Percentiles rank a stretch among this genome's conserved stretches.
Conservation (phyloP, 2,329 filamentous ascomycete genomes). For the Rhinocladiella mackenziei region DNA sequence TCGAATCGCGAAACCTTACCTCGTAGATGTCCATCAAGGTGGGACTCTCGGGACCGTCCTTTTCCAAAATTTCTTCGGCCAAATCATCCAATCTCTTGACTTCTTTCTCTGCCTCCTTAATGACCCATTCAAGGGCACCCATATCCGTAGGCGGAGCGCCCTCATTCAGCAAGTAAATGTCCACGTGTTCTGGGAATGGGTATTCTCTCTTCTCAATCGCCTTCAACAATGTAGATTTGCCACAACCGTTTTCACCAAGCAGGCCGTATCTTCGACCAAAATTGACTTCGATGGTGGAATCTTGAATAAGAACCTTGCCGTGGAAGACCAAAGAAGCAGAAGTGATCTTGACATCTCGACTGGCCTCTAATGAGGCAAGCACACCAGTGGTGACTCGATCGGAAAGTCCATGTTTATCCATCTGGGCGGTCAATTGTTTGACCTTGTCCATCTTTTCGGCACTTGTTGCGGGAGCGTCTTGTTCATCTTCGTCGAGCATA, state of each 20-base stretch:
- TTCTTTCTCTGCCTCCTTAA: slow-evolving; percentile 88
- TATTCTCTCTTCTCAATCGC: slow-evolving; percentile 90
- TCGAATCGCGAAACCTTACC: slow-evolving; percentile 52
- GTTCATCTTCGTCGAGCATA: slow-evolving; percentile 61
- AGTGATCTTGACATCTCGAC: slow-evolving; percentile 95
- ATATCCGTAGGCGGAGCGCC: slow-evolving; percentile 84
- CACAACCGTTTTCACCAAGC: slow-evolving; percentile 97
- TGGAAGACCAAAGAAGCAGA: slow-evolving; percentile 94
- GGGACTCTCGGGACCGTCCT: slow-evolving; percentile 85
- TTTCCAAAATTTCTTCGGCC: slow-evolving; percentile 86
- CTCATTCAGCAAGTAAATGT: slow-evolving; percentile 97
- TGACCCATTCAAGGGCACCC: slow-evolving; percentile 95
- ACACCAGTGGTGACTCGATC: slow-evolving; percentile 98
- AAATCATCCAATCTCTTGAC: slow-evolving; percentile 83
- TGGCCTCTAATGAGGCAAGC: slow-evolving; percentile 74
- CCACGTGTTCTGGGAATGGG: slow-evolving; percentile 91
- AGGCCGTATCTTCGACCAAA: slow-evolving; percentile 91
- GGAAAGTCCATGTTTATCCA: slow-evolving; percentile 93
- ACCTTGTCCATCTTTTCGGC: slow-evolving; percentile 73
- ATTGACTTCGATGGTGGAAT: slow-evolving; percentile 88
- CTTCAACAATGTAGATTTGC: slow-evolving; percentile 97
- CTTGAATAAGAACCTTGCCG: slow-evolving; percentile 90
- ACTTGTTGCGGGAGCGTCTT: slow-evolving; percentile 62
- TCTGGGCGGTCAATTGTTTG: slow-evolving; percentile 82
- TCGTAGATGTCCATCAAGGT: slow-evolving; percentile 93